Evolutionary conservation across 2,329 filamentous ascomycete species (phyloP).

Genomic region (Akanthomyces muscarius): DNA sequence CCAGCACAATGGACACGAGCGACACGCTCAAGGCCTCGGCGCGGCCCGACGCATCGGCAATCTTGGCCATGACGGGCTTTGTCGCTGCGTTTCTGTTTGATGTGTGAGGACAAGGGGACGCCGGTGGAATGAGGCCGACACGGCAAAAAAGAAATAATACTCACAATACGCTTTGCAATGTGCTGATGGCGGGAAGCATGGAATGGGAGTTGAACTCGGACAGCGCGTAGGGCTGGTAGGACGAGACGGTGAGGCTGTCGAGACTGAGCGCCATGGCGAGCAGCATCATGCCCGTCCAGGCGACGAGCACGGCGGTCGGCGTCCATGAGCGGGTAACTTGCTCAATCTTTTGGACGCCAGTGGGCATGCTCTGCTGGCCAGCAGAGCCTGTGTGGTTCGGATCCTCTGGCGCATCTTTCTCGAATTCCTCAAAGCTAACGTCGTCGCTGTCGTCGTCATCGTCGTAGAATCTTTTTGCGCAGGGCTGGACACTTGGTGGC

Average conservation of each 20-base stretch:
- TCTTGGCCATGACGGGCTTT: slow-evolving; percentile 47
- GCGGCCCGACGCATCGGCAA: slow-evolving; percentile 59
- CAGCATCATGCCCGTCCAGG: slow-evolving; percentile 14
- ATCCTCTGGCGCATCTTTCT: background rate
- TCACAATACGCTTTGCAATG: slow-evolving; percentile 11
- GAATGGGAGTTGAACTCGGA: slow-evolving; percentile 12
- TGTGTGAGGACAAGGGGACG: background rate
- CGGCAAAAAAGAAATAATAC: background rate
- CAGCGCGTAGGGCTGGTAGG: slow-evolving; percentile 14
- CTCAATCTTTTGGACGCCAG: slow-evolving; percentile 13
- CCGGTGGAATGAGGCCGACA: too few species aligned
- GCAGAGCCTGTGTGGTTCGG: background rate
- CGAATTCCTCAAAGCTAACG: background rate
- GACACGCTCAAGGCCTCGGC: slow-evolving; percentile 54
- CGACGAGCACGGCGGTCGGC: background rate
- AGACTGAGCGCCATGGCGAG: slow-evolving; percentile 7
- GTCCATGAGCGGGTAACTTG: slow-evolving; percentile 8
- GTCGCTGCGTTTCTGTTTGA: background rate
- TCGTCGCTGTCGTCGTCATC: background rate
- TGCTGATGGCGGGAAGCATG: slow-evolving; percentile 5
- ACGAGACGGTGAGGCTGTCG: slow-evolving; percentile 2
- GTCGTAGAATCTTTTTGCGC: background rate
- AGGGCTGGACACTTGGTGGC: background rate
- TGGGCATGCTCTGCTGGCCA: background rate
- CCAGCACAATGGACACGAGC: slow-evolving; percentile 50